Evolutionary conservation across 176 grass and related monocot genomes (phyloP).

Genomic region (Zea luxurians): DNA sequence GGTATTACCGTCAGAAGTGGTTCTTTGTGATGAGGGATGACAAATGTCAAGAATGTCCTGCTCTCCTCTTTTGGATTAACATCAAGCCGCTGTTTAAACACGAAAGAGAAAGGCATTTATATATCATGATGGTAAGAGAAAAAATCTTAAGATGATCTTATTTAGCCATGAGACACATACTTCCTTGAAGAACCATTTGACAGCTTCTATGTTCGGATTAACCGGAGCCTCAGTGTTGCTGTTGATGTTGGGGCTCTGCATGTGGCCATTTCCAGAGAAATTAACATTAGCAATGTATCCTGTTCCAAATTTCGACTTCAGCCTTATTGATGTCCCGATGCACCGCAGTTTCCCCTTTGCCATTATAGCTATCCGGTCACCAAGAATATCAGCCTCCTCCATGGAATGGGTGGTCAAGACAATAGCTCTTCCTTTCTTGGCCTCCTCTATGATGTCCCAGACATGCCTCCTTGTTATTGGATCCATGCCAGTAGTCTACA

Average conservation of each 20-base stretch:
- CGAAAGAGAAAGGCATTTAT: slow-evolving; percentile 27
- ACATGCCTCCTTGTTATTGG: slow-evolving; percentile 96
- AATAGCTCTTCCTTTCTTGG: slow-evolving; percentile 96
- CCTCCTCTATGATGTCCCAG: slow-evolving; percentile 96
- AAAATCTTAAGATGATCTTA: background rate
- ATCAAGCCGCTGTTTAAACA: slow-evolving; percentile 54
- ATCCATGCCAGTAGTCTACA: slow-evolving; percentile 97
- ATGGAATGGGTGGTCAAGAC: slow-evolving; percentile 97
- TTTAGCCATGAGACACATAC: slow-evolving; percentile 44
- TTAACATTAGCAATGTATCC: slow-evolving; percentile 89
- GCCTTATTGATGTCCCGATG: slow-evolving; percentile 91
- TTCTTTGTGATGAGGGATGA: slow-evolving; percentile 86
- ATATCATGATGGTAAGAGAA: slow-evolving; percentile 7
- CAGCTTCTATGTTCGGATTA: slow-evolving; percentile 61
- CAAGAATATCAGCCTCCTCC: slow-evolving; percentile 95
- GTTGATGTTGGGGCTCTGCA: slow-evolving; percentile 51
- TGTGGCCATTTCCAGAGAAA: slow-evolving; percentile 61
- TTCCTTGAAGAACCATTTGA: slow-evolving; percentile 87
- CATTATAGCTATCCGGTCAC: slow-evolving; percentile 96
- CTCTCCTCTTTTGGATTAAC: slow-evolving; percentile 83
- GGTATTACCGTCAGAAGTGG: slow-evolving; percentile 70
- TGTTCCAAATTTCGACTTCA: slow-evolving; percentile 93
- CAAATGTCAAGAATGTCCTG: slow-evolving; percentile 85
- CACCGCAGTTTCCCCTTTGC: slow-evolving; percentile 92
- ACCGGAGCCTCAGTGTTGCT: slow-evolving; percentile 3